These are phyloP conservation scores for Suillus cothurnatus DNA, from an alignment of 768 basidiomycete genomes.

Conservation along the genomic window DNA sequence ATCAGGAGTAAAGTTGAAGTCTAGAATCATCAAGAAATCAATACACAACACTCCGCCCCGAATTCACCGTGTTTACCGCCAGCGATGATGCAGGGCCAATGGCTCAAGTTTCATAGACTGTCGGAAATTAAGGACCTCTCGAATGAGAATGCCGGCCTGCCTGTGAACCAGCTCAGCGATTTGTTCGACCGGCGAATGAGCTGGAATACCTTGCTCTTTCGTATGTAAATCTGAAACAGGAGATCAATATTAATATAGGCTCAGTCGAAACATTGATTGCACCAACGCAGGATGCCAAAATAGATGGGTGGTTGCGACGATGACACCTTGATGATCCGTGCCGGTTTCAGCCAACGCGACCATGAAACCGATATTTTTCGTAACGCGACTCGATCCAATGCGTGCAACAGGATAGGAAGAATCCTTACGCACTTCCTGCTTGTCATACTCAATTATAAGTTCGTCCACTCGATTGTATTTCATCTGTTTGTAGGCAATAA, in stretches of 20 bases:
- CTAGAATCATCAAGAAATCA: constrained; percentile 39
- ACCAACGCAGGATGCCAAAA: constrained; percentile 93
- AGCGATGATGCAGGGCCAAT: constrained; percentile 82
- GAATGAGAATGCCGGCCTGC: constrained; percentile 75
- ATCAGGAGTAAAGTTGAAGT: constrained; percentile 87
- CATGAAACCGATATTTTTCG: constrained; percentile 80
- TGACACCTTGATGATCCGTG: constrained; percentile 51
- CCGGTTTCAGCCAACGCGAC: constrained; percentile 59
- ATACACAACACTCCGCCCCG: neutral
- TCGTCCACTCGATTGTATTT: constrained; percentile 50
- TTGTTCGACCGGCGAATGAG: neutral
- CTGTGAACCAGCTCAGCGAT: constrained; percentile 38
- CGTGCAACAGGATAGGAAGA: constrained; percentile 35
- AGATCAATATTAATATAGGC: neutral
- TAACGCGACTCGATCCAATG: constrained; percentile 63
- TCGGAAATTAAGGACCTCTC: constrained; percentile 62
- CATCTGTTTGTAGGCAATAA: constrained; percentile 69
- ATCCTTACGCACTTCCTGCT: constrained; percentile 49
- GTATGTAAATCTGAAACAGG: constrained; percentile 52
- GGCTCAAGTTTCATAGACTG: constrained; percentile 38
- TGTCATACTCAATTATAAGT: constrained; percentile 69
- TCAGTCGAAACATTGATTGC: neutral
- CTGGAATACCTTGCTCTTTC: constrained; percentile 69
- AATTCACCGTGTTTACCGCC: constrained; percentile 58
- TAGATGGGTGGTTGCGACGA: constrained; percentile 88